Evolutionary conservation across 2,329 filamentous ascomycete genomes (phyloP), one percentile per base, ranked within the genome.

Genomic region (Cladophialophora chaetospira): DNA sequence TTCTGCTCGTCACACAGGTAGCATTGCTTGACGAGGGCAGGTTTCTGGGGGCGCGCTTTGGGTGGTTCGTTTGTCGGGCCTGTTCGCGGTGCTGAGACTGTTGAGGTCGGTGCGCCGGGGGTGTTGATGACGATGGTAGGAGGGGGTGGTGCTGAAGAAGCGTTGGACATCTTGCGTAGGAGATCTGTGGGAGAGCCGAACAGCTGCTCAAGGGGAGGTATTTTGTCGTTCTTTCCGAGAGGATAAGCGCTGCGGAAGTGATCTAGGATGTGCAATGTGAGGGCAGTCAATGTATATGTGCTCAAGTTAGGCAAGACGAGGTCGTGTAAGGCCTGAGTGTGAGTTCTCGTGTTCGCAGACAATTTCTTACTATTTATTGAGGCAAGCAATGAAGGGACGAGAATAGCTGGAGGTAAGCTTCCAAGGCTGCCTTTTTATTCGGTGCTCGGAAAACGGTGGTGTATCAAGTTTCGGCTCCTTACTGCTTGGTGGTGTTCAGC

Each of bases 1-100:
- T 66, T 66, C 42, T 66, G 64, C 54, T 66, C 64, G 59, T 66
- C 64, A 47, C 64, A 66, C 35, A 66, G 64, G 52, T 65, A 66
- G 49, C 64, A 66, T 3, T 57, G 55, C 43, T 60, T 55, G 40
- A 60, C 55, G 19, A 56, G 60, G 9, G 50, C 55, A 11, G 49
- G 55, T 42, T 60, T 61, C 49, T 56, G 54, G 5, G 53, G 52
- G 13, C 48, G 47, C 25, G 25, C 46, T 46, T 38, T 46, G n/a
- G 55, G 42, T 17, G 11, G n/a, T 17, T 15, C 36, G 15, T 51
- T 42, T 5, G 46, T 8, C 4, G 55, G 48, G 3, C 35, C 43
- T 28, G 40, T 48, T 21, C 36, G 33, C 45, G 48, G 29, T 15
- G 55, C 40, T 10, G 60, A 48, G 44, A 53, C 31, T n/a, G 59